Conservation (phyloP, 2,329 filamentous ascomycete species). For the Coniochaeta prunicola region DNA sequence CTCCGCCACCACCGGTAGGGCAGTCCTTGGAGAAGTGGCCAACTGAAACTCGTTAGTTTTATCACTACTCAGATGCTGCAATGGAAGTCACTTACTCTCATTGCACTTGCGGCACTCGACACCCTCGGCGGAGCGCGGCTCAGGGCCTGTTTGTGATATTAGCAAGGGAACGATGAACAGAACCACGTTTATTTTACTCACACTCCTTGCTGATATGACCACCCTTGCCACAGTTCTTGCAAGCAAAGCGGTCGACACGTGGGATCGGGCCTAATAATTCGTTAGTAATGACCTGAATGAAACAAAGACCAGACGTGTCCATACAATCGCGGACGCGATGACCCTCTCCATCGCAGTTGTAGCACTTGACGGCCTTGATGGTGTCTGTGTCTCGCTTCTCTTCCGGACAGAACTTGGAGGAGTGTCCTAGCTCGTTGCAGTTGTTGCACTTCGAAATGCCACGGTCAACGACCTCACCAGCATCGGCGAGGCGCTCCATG, state of each 20-base stretch:
- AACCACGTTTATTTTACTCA: constrained; percentile 20
- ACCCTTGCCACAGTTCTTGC: constrained; percentile 57
- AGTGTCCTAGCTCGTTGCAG: constrained; percentile 59
- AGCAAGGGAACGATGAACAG: not conserved
- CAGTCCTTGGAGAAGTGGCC: constrained; percentile 60
- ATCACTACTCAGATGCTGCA: not conserved
- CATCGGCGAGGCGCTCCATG: constrained; percentile 54
- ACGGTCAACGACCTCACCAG: constrained; percentile 55
- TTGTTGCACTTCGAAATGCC: constrained; percentile 55
- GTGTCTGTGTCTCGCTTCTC: constrained; percentile 44
- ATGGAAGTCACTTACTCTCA: constrained; percentile 38
- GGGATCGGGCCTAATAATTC: constrained; percentile 43
- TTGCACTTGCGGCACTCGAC: constrained; percentile 61
- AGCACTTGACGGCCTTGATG: constrained; percentile 46
- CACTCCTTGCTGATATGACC: constrained; percentile 46
- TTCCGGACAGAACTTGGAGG: constrained; percentile 49
- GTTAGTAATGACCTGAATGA: constrained; percentile 12
- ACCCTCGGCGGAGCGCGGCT: constrained; percentile 53
- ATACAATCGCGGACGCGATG: constrained; percentile 65
- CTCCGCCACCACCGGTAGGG: constrained; percentile 46
- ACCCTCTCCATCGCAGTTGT: constrained; percentile 56
- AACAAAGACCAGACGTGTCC: constrained; percentile 14
- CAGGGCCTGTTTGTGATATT: constrained; percentile 25
- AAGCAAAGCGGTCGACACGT: constrained; percentile 57
- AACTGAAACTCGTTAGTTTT: constrained; percentile 23